Base-by-base conservation (phyloP, 2,329 filamentous ascomycete genomes). In the Fonsecaea pugnacius region DNA sequence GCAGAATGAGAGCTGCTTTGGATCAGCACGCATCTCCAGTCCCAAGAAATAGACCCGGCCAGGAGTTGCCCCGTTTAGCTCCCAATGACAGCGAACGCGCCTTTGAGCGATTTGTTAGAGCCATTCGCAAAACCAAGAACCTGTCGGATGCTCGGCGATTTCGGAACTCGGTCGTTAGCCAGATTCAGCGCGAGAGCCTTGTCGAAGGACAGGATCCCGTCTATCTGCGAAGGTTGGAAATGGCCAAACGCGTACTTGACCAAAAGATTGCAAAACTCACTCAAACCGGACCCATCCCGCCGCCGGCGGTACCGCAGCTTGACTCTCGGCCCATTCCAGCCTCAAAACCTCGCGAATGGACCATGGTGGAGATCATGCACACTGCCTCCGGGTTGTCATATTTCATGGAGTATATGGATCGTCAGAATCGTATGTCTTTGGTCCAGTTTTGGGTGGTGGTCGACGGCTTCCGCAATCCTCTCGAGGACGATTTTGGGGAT, bases 381-480 rank as follows among this genome's bases (percentile, higher is more conserved):
- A 92, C 96, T 76, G 87, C 95, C 2, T 90, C 94, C 1, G 94
- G 92, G 0, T 82, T 99, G 8, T 98, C 95, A 2, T 99, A 96
- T 75, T 98, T 99, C 79, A 99, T 99, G 95, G 95, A 99, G 75
- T 98, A 92, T 73, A 99, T 99, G 95, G 95, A 99, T 75, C 88
- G 95, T 48, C 90, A 93, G 74, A 84, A 85, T 16, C 82, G 94
- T 30, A 94, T 98, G 89, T 85, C 90, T 14, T 80, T 97, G 53
- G 93, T 99, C 5, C 95, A 99, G 73, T 99, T 98, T 76, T 99
- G 94, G 92, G 88, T 99, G 46, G 95, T 98, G 2, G 95, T 98
- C 5, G 95, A 99, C 78, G 94, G 95, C 0, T 92, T 98, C 71
- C 90, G 96, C 48, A 96, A 96, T 71, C 96, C 95, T 0, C 80